Conservation (phyloP, 164 flowering plant genomes). For the Warburgia ugandensis region DNA sequence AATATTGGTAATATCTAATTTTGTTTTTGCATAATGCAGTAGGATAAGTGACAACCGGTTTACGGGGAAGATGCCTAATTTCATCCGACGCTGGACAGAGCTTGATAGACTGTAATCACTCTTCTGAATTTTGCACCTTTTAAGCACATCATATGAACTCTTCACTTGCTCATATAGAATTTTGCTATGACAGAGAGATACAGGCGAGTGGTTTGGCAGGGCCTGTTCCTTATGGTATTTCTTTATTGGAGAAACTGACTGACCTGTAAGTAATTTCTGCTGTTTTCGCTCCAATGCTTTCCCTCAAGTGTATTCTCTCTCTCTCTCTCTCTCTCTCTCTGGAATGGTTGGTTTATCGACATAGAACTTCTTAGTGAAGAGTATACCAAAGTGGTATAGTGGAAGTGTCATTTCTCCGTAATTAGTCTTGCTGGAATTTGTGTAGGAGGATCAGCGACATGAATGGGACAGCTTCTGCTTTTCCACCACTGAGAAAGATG, state of each 20-base stretch:
- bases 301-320: too few species aligned
- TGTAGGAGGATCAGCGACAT: constrained; percentile 73
- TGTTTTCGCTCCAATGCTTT: too few species aligned
- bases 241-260: constrained; percentile 31
- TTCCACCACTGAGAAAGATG: constrained; percentile 40
- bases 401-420: background rate
- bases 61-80: constrained; percentile 33
- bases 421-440: constrained; percentile 2
- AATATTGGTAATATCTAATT: background rate
- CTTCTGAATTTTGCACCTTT: background rate
- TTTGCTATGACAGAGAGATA: constrained; percentile 36
- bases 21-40: constrained; percentile 15
- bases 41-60: constrained; percentile 37
- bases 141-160: background rate
- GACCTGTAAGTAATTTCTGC: constrained; percentile 27
- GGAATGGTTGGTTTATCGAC: too few species aligned
- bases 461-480: constrained; percentile 30
- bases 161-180: background rate
- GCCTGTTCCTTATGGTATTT: constrained; percentile 56
- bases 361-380: too few species aligned
- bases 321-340: too few species aligned
- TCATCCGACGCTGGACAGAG: constrained; percentile 23
- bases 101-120: constrained; percentile 27
- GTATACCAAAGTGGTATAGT: too few species aligned
- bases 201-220: constrained; percentile 60